Base-by-base conservation (phyloP, 495 filamentous ascomycete genomes). In the Daldinia concentrica region DNA sequence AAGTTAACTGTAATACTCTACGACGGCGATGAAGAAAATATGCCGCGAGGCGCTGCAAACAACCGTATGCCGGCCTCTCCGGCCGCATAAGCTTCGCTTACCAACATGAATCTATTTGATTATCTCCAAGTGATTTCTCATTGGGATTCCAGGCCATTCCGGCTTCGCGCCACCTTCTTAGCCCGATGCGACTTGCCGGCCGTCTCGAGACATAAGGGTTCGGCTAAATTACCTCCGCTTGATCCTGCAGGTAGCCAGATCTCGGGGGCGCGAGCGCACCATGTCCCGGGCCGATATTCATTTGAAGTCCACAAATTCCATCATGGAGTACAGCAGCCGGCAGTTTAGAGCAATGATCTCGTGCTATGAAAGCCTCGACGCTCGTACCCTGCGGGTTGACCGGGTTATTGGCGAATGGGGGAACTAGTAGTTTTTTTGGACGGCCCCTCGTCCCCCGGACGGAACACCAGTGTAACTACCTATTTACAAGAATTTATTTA, bases 221-320 rank as follows among this genome's bases (percentile, higher is more conserved):
- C 59, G 41, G 27, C 29, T 34, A 32, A 34, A 36, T 30, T 32
- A 17, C 50, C 29, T 37, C 52, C 11, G 32, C 45, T 5, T 68
- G 60, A 72, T 72, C 69, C 58, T 72, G 69, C 64, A 45, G 64
- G 58, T 72, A 72, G 69, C 69, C 69, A 72, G 64, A 55, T 64
- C 64, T 68, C 69, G 69, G 69, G 34, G 41, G 4, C 26, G 60
- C 30, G 37, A 50, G 30, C 52, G 26, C 12, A 41, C 55, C 57
- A 36, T 22, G 1, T 48, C 19, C 43, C 43, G 19, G 43, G 11
- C 43, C 43, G 43, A 22, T 5, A 11, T 48, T 24, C 17, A 19
- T 22, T 45, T 1, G 15, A 17, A 48, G 43, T 22, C 43, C 24
- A 48, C 43, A 3, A 48, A 22, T 24, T 24, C 43, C 19, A 22